phyloP scores from a whole-genome alignment of 768 basidiomycete species.

The Auricularia cornea region DNA sequence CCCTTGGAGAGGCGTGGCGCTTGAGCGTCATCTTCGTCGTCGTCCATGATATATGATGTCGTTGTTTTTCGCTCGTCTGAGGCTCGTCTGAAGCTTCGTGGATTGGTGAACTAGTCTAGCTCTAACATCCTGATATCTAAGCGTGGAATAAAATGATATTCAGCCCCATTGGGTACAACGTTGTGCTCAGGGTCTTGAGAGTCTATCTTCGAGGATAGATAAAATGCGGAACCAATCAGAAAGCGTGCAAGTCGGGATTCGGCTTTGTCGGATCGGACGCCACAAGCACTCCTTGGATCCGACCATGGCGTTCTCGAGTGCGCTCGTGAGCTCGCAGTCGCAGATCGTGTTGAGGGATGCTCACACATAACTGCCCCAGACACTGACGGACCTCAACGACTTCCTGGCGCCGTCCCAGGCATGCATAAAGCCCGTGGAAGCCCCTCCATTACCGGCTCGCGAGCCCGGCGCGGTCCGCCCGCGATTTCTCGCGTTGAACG shows the following conservation, averaged over 20 bases:
- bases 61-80: too few relatives aligned
- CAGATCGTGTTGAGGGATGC: constrained; percentile 4
- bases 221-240: not conserved
- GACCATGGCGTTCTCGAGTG: constrained; percentile 79
- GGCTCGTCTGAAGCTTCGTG: too few relatives aligned
- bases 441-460: constrained; percentile 31
- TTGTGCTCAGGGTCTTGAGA: too few relatives aligned
- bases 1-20: too few relatives aligned
- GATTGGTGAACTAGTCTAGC: too few relatives aligned
- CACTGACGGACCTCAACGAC: constrained; percentile 90
- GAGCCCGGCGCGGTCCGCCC: constrained; percentile 36
- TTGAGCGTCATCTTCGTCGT: too few relatives aligned
- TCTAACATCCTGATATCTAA: too few relatives aligned
- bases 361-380: constrained; percentile 35
- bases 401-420: constrained; percentile 94
- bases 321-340: constrained; percentile 46
- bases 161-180: too few relatives aligned
- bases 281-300: not conserved
- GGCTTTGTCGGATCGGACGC: not conserved
- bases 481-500: constrained; percentile 16
- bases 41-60: too few relatives aligned
- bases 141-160: too few relatives aligned
- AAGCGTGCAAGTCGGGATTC: not conserved
- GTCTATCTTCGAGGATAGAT: too few relatives aligned
- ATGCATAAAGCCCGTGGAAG: constrained; percentile 90